These are phyloP conservation scores for Fusarium devonianum DNA, from an alignment of 2,329 filamentous ascomycete species.

Conservation along the genomic window DNA sequence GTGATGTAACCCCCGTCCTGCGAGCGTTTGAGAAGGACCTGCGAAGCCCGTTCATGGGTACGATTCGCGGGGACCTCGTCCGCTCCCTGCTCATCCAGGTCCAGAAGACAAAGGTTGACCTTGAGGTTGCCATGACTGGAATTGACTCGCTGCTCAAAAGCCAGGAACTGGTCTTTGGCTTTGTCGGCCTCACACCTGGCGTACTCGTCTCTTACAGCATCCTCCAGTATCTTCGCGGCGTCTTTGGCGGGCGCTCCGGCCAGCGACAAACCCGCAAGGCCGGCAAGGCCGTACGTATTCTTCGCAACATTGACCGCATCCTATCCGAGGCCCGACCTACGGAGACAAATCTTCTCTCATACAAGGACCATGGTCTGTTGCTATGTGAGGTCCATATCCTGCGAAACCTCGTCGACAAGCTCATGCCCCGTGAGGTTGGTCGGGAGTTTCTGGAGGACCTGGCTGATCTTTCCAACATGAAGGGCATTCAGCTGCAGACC, in stretches of 20 bases:
- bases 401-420: conserved; percentile 63
- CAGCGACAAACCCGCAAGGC: conserved; percentile 69
- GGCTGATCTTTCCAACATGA: conserved; percentile 83
- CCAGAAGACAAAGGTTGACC: conserved; percentile 98
- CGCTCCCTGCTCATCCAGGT: conserved; percentile 93
- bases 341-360: conserved; percentile 78
- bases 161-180: conserved; percentile 97
- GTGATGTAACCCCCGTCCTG: conserved; percentile 90
- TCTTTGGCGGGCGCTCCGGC: conserved; percentile 76
- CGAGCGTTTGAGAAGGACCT: conserved; percentile 92
- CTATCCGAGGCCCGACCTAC: conserved; percentile 73
- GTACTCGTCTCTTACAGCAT: conserved; percentile 84
- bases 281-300: conserved; percentile 75
- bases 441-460: conserved; percentile 90
- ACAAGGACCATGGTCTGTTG: conserved; percentile 90
- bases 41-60: conserved; percentile 80
- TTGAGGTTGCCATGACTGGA: conserved; percentile 93
- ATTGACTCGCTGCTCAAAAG: conserved; percentile 95
- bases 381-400: conserved; percentile 90
- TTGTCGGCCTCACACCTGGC: conserved; percentile 91
- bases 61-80: conserved; percentile 84
- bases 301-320: conserved; percentile 88
- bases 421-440: conserved; percentile 77
- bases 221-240: conserved; percentile 72
- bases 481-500: conserved; percentile 78